Percentiles rank a stretch among this genome's conserved stretches.
Conservation (phyloP, 768 basidiomycete genomes). For the Tricholoma hemisulphureum region DNA sequence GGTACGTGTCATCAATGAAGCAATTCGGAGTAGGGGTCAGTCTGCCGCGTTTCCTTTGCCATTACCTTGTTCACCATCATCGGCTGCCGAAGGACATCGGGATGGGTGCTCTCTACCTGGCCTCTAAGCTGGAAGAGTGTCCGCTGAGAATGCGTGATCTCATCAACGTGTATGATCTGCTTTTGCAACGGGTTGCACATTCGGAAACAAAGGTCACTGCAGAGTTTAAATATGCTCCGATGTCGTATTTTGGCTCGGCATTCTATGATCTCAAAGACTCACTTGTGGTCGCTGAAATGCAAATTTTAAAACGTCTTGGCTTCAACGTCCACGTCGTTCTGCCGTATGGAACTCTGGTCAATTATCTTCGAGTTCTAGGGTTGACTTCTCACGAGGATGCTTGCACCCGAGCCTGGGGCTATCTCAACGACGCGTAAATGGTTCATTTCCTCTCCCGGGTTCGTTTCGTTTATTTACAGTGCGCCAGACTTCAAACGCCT, state of each 20-base stretch:
- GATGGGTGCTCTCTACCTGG: slow-evolving; percentile 85
- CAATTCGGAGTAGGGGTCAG: slow-evolving; percentile 91
- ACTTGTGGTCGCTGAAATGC: slow-evolving; percentile 94
- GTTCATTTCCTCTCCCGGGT: background rate
- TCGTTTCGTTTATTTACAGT: background rate
- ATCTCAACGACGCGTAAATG: slow-evolving; percentile 91
- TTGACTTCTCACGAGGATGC: slow-evolving; percentile 68
- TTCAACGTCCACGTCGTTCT: slow-evolving; percentile 93
- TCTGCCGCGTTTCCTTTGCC: slow-evolving; percentile 12
- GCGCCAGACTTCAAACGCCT: slow-evolving; percentile 83
- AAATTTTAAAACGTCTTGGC: slow-evolving; percentile 91
- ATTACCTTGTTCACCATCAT: slow-evolving; percentile 7
- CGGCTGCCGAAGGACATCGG: slow-evolving; percentile 63
- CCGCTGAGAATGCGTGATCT: slow-evolving; percentile 90
- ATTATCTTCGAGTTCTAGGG: slow-evolving; percentile 90
- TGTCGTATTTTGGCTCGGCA: slow-evolving; percentile 84
- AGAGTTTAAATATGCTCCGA: slow-evolving; percentile 70
- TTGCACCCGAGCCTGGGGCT: slow-evolving; percentile 86
- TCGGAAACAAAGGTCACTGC: slow-evolving; percentile 32
- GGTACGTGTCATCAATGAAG: slow-evolving; percentile 92
- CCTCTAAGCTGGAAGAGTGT: slow-evolving; percentile 91
- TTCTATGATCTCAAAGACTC: slow-evolving; percentile 97
- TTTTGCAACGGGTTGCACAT: slow-evolving; percentile 74
- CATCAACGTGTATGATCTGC: slow-evolving; percentile 89
- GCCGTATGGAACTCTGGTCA: slow-evolving; percentile 92